Conservation (phyloP, 2,329 filamentous ascomycete species). For the Bipolaris victoriae region DNA sequence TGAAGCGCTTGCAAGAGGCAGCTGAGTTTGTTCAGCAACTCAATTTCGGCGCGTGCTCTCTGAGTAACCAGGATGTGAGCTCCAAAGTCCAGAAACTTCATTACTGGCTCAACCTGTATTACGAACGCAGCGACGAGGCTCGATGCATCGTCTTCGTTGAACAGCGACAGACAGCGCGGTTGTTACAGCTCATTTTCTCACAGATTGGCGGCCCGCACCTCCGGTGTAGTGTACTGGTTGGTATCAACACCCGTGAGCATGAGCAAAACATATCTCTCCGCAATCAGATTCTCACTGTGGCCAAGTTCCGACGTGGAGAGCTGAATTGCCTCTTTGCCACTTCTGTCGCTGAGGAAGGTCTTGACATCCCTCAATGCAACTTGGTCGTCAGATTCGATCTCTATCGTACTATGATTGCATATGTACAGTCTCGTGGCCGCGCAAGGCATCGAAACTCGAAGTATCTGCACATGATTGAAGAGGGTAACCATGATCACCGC, state of each 20-base stretch:
- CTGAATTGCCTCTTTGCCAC: constrained; percentile 69
- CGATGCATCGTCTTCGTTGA: constrained; percentile 90
- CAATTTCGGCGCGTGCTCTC: constrained; percentile 51
- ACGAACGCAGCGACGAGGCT: constrained; percentile 61
- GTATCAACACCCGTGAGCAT: constrained; percentile 58
- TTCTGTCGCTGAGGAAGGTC: constrained; percentile 69
- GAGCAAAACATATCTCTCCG: constrained; percentile 71
- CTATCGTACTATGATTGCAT: constrained; percentile 89
- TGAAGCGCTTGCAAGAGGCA: constrained; percentile 65
- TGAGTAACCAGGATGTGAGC: constrained; percentile 62
- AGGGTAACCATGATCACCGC: constrained; percentile 67
- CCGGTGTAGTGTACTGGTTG: constrained; percentile 68
- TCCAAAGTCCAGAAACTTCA: constrained; percentile 73
- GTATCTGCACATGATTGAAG: constrained; percentile 85
- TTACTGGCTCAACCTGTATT: constrained; percentile 67
- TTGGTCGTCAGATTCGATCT: constrained; percentile 81
- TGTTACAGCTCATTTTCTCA: constrained; percentile 72
- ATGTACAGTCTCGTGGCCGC: constrained; percentile 89
- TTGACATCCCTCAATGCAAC: constrained; percentile 71
- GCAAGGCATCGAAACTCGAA: constrained; percentile 78
- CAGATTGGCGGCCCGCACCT: constrained; percentile 65
- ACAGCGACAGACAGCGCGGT: constrained; percentile 74
- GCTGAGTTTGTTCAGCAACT: constrained; percentile 62
- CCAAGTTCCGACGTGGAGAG: constrained; percentile 65
- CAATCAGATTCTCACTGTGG: constrained; percentile 75